Evolutionary conservation across 73 alveolate genomes (phyloP), one percentile per base, ranked within the genome.

Genomic region (Diophrys appendiculata): DNA sequence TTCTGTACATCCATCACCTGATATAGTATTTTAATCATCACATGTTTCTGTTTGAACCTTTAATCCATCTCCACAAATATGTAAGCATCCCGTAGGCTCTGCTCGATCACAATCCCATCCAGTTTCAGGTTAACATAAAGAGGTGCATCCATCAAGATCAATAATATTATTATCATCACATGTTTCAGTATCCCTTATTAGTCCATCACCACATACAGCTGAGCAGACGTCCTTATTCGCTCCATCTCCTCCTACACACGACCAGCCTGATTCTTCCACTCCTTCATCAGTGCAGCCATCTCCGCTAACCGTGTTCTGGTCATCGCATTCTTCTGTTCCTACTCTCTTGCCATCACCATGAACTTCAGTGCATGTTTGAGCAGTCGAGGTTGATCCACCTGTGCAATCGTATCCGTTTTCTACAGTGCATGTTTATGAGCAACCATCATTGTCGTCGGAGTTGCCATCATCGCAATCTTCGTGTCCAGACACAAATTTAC

Each of bases 231-330:
- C 82, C n/a, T 31, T 11, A 28, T 33, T 31, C 30, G 76, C 14
- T n/a, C n/a, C n/a, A n/a, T n/a, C n/a, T n/a, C 76, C 76, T n/a
- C 76, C 76, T 23, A 67, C 11, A 33, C 95, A 88, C 32, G 55
- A 34, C 86, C 90, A 88, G 11, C 65, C 65, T 52, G 65, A 14
- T 52, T 52, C 65, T 13, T 14, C 65, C 22, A 52, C 13, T 13
- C 65, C 13, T 14, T 13, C 22, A 22, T 22, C 22, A 52, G 24
- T 52, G 65, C 70, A 56, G n/a, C 70, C 70, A 13, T 56, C 70
- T 2, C 27, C 27, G 27, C 22, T 13, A 25, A 56, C 2, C 5
- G n/a, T 56, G 22, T 56, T 56, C 22, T 22, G 22, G 70, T 56
- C 70, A 13, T 56, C 70, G n/a, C 70, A 56, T 56, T 2, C 22